Conservation (phyloP, 2,329 filamentous ascomycete species). For the Fusarium sp. region DNA sequence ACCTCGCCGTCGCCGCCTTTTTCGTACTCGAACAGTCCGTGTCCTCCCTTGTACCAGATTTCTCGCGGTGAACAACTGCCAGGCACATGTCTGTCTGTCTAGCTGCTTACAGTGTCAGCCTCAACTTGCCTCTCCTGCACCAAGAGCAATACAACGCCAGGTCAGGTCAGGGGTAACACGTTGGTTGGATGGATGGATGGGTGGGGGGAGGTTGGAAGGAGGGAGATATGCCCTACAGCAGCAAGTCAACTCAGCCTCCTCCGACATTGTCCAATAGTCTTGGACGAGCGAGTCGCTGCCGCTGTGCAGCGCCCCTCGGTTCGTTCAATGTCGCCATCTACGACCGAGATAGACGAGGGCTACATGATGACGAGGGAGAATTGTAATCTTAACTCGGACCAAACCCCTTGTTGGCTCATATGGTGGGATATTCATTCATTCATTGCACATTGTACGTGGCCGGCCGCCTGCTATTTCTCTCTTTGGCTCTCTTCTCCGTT, state of each 20-base stretch:
- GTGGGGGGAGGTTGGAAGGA: slow-evolving; percentile 24
- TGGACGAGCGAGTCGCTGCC: slow-evolving; percentile 11
- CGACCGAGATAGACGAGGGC: not conserved
- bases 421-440: not conserved
- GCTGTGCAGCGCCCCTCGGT: slow-evolving; percentile 2
- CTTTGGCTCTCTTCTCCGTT: slow-evolving; percentile 30
- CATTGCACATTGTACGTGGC: slow-evolving; percentile 9
- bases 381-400: not conserved
- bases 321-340: not conserved
- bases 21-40: slow-evolving; percentile 1
- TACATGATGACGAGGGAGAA: not conserved
- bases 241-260: slow-evolving; percentile 20
- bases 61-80: not conserved
- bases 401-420: slow-evolving; percentile 2
- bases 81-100: not conserved
- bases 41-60: not conserved
- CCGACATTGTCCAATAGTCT: slow-evolving; percentile 13
- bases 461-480: slow-evolving; percentile 30
- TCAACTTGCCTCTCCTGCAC: not conserved
- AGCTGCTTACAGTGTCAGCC: slow-evolving; percentile 7
- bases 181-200: slow-evolving; percentile 10
- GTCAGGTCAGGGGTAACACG: slow-evolving; percentile 33
- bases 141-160: slow-evolving; percentile 11
- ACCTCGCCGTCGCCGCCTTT: not conserved
- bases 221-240: not conserved